Evolutionary conservation across 495 filamentous ascomycete genomes (phyloP).

Genomic region (Emericellopsis terricola): DNA sequence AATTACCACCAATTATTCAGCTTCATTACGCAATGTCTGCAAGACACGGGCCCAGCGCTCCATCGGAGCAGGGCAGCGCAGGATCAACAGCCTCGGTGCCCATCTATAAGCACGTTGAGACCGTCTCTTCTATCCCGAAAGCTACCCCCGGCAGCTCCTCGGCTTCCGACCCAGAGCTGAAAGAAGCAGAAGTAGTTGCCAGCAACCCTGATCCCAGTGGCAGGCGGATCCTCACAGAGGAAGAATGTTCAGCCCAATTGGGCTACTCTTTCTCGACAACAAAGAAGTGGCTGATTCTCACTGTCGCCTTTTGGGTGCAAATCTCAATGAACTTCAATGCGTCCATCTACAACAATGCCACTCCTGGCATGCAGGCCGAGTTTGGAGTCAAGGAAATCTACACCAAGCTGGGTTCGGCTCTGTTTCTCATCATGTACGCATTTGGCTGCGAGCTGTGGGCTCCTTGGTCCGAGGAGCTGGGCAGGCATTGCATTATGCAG

Average conservation of each 20-base stretch:
- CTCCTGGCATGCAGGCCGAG: constrained; percentile 37
- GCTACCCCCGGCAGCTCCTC: too few relatives aligned
- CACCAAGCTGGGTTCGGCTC: constrained; percentile 46
- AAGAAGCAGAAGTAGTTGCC: too few relatives aligned
- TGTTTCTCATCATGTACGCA: constrained; percentile 57
- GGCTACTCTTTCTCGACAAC: constrained; percentile 42
- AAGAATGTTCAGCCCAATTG: constrained; percentile 44
- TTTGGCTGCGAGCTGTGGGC: constrained; percentile 76
- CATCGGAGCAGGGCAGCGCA: too few relatives aligned
- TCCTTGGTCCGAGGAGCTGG: constrained; percentile 64
- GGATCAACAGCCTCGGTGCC: too few relatives aligned
- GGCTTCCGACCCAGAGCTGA: too few relatives aligned
- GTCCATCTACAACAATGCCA: constrained; percentile 49
- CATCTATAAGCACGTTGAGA: too few relatives aligned
- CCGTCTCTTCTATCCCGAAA: too few relatives aligned
- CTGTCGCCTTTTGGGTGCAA: constrained; percentile 57
- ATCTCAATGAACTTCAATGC: constrained; percentile 81
- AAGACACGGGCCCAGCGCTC: too few relatives aligned
- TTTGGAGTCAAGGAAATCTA: constrained; percentile 46
- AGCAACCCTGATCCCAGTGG: not conserved
- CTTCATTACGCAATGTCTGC: too few relatives aligned
- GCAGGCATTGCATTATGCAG: constrained; percentile 55
- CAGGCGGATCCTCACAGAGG: constrained; percentile 27
- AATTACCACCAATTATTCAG: too few relatives aligned
- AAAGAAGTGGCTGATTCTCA: constrained; percentile 63